Evolutionary conservation across 495 filamentous ascomycete species (phyloP).

Genomic region (Aspergillus sclerotiicarbonarius): DNA sequence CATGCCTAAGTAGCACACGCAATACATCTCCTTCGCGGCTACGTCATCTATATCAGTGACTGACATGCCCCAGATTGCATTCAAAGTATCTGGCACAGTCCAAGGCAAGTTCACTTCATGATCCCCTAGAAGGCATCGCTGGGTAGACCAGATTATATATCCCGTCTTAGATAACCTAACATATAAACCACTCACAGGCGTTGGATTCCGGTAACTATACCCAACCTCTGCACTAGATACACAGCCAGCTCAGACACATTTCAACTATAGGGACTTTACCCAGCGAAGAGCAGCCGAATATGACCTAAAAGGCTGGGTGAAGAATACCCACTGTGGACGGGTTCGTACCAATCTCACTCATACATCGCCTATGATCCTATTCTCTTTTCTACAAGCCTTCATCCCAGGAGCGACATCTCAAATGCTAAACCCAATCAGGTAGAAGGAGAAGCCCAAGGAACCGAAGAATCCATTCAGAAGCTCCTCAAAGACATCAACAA

Average conservation of each 20-base stretch:
- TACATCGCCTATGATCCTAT: background rate
- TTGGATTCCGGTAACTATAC: conserved; percentile 63
- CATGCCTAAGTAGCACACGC: background rate
- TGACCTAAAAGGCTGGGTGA: conserved; percentile 73
- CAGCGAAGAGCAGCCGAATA: conserved; percentile 62
- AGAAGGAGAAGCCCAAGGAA: conserved; percentile 86
- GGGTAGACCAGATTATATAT: background rate
- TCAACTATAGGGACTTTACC: conserved; percentile 60
- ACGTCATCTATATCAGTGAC: conserved; percentile 12
- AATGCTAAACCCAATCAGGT: conserved; percentile 53
- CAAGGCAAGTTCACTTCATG: conserved; percentile 42
- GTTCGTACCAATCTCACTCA: conserved; percentile 36
- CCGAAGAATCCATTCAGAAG: conserved; percentile 57
- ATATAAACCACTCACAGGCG: conserved; percentile 44
- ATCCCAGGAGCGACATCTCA: background rate
- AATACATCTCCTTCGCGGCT: background rate
- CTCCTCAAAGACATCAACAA: conserved; percentile 75
- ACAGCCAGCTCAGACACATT: conserved; percentile 1
- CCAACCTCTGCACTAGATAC: conserved; percentile 11
- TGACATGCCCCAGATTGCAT: conserved; percentile 40
- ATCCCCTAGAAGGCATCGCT: too few relatives aligned
- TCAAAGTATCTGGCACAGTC: conserved; percentile 52
- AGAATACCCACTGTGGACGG: conserved; percentile 71
- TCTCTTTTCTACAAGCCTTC: background rate
- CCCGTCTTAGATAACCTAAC: background rate